Base-by-base conservation (phyloP, 164 flowering plant genomes). In the Piper betle region DNA sequence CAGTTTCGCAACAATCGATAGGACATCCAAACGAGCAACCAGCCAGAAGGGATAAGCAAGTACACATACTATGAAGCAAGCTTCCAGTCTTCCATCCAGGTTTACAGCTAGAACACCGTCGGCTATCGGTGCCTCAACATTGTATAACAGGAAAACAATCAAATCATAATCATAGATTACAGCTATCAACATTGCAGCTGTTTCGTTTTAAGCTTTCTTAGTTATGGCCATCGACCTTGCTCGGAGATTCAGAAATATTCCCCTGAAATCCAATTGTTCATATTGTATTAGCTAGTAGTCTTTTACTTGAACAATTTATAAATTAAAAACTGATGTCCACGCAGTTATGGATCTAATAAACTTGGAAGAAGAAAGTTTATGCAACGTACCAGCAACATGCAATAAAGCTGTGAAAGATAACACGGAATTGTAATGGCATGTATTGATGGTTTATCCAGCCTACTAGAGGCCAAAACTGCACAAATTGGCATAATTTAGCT, bases 401-500 rank as follows among this genome's bases (percentile, higher is more conserved):
- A 48, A 92, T 71, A 55, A 82, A 59, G 71, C 96, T 87, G 64
- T 84, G 88, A 71, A 89, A 81, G 55, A 92, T 71, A 61, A 92
- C 96, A 0, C 98, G 91, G 65, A 92, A 74, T 62, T 92, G 98
- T 66, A 87, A 74, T 0, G 98, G 96, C 71, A 89, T 77, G 57
- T 82, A 86, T 62, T 72, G 85, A 71, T 89, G 77, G 70, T 92
- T 92, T 57, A 87, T 63, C 96, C 91, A 85, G 7, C 96, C 96
- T 39, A 87, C 80, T 4, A 83, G 77, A 1, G 96, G 98, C 93
- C 95, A 89, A 70, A 92, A 87, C 98, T 92, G 95, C 74, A 72
- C 15, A 57, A 19, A 19, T 17, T 5, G 17, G 41, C 60, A 58
- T n/a, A n/a, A n/a, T n/a, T n/a, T n/a, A n/a, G n/a, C n/a, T n/a